A percentile compares a stretch with the other conserved stretches of the same genome.
Conservation (phyloP, 2,329 filamentous ascomycete genomes). For the Nemania sp. region DNA sequence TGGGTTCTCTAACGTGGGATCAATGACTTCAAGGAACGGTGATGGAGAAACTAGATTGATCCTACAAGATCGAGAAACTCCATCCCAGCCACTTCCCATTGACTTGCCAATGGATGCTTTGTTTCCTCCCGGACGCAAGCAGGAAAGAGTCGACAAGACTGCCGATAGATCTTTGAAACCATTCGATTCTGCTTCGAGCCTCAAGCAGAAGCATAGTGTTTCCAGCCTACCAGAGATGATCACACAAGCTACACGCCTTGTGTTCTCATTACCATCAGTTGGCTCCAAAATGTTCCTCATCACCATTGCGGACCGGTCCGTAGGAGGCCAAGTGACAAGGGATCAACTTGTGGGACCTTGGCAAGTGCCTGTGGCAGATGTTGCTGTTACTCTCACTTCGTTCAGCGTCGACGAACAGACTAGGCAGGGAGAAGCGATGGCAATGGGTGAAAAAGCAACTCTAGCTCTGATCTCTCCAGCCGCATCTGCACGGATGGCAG, state of each 20-base stretch:
- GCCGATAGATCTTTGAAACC: slow-evolving; percentile 25
- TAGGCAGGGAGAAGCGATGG: slow-evolving; percentile 91
- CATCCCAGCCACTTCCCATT: slow-evolving; percentile 34
- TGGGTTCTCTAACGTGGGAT: slow-evolving; percentile 88
- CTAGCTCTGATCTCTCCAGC: slow-evolving; percentile 87
- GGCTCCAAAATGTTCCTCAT: slow-evolving; percentile 98
- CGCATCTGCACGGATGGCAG: slow-evolving; percentile 93
- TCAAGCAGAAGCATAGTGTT: slow-evolving; percentile 67
- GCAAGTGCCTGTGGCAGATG: slow-evolving; percentile 93
- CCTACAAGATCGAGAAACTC: slow-evolving; percentile 48
- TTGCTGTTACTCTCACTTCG: slow-evolving; percentile 86
- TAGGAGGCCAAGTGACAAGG: slow-evolving; percentile 83
- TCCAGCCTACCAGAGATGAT: slow-evolving; percentile 58
- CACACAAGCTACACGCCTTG: slow-evolving; percentile 72
- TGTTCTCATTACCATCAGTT: slow-evolving; percentile 83
- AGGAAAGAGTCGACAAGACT: slow-evolving; percentile 35
- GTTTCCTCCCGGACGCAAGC: slow-evolving; percentile 36
- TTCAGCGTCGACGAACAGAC: slow-evolving; percentile 68
- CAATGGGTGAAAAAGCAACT: slow-evolving; percentile 54
- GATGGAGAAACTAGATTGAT: slow-evolving; percentile 72
- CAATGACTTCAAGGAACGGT: slow-evolving; percentile 65
- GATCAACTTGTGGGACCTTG: slow-evolving; percentile 97
- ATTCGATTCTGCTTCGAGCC: slow-evolving; percentile 70
- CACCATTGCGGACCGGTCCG: slow-evolving; percentile 90
- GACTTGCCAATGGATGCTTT: slow-evolving; percentile 38